A percentile compares a stretch with the other conserved stretches of the same genome.
phyloP scores from a whole-genome alignment of 106 monocot species.

The Chionographis japonica region DNA sequence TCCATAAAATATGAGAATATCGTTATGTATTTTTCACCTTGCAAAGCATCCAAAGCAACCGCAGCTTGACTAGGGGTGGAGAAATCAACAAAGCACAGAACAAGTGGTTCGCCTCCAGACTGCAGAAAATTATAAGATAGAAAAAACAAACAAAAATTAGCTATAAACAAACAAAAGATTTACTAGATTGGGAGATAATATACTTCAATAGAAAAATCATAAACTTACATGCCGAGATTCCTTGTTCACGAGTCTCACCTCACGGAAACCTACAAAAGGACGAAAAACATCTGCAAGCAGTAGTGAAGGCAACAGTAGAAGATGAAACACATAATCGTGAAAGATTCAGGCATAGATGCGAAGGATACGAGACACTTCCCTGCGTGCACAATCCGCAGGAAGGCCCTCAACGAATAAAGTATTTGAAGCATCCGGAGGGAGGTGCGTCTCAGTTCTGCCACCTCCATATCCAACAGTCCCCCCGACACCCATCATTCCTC shows the following conservation, averaged over 20 bases:
- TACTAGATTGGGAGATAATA: not conserved
- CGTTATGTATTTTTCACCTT: constrained; percentile 35
- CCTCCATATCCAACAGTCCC: constrained; percentile 8
- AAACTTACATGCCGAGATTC: constrained; percentile 46
- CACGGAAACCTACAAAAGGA: constrained; percentile 55
- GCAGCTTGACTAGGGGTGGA: constrained; percentile 34
- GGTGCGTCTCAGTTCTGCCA: constrained; percentile 17
- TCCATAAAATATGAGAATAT: not conserved
- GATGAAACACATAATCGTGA: not conserved
- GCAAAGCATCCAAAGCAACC: constrained; percentile 44
- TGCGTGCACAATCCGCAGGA: constrained; percentile 21
- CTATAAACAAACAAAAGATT: not conserved
- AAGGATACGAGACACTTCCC: constrained; percentile 54
- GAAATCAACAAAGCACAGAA: constrained; percentile 68
- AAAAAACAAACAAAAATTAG: constrained; percentile 1
- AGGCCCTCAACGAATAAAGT: constrained; percentile 46
- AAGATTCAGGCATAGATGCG: not conserved
- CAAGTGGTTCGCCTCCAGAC: constrained; percentile 47
- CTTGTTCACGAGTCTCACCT: constrained; percentile 60
- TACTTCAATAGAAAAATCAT: not conserved
- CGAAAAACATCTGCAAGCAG: constrained; percentile 48
- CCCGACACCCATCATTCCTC: constrained; percentile 6
- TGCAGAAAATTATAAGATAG: constrained; percentile 19
- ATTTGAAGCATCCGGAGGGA: constrained; percentile 40
- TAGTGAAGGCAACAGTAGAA: constrained; percentile 15